phyloP scores from a whole-genome alignment of 2,329 filamentous ascomycete genomes.

The Exophiala dermatitidis region DNA sequence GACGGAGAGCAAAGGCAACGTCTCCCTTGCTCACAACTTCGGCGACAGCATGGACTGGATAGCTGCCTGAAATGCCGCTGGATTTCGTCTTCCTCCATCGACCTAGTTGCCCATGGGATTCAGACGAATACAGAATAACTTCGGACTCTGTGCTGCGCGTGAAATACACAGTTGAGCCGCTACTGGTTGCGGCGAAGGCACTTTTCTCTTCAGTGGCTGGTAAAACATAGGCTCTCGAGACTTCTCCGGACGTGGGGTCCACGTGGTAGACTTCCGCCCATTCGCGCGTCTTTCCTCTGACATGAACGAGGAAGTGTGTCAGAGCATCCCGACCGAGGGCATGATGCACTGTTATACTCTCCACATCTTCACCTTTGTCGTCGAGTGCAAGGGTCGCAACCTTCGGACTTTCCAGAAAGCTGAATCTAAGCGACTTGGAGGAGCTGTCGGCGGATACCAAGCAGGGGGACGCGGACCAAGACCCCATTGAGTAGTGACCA shows the following conservation, averaged over 20 bases:
- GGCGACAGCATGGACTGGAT: conserved; percentile 52
- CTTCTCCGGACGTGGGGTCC: conserved; percentile 59
- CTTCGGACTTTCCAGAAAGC: conserved; percentile 39
- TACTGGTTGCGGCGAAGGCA: conserved; percentile 69
- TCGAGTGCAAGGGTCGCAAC: conserved; percentile 36
- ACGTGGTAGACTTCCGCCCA: conserved; percentile 84
- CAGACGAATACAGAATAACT: conserved; percentile 65
- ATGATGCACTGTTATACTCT: conserved; percentile 60
- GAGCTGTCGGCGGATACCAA: conserved; percentile 42
- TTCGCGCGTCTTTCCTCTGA: conserved; percentile 60
- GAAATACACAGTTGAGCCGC: conserved; percentile 79
- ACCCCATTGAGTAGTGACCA: conserved; percentile 10
- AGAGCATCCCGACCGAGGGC: conserved; percentile 63
- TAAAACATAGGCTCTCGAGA: conserved; percentile 73
- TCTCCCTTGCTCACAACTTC: conserved; percentile 70
- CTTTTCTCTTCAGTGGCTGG: conserved; percentile 63
- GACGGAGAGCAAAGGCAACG: conserved; percentile 67
- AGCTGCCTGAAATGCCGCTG: conserved; percentile 36
- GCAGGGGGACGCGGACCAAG: conserved; percentile 37
- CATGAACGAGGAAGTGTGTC: conserved; percentile 81
- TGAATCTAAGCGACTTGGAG: conserved; percentile 40
- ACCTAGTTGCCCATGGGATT: conserved; percentile 66
- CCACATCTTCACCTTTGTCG: conserved; percentile 40
- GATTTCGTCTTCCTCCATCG: conserved; percentile 57
- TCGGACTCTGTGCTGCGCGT: conserved; percentile 72